These are phyloP conservation scores for Taxillus chinensis DNA, from an alignment of 164 flowering plant species.

Conservation along the genomic window DNA sequence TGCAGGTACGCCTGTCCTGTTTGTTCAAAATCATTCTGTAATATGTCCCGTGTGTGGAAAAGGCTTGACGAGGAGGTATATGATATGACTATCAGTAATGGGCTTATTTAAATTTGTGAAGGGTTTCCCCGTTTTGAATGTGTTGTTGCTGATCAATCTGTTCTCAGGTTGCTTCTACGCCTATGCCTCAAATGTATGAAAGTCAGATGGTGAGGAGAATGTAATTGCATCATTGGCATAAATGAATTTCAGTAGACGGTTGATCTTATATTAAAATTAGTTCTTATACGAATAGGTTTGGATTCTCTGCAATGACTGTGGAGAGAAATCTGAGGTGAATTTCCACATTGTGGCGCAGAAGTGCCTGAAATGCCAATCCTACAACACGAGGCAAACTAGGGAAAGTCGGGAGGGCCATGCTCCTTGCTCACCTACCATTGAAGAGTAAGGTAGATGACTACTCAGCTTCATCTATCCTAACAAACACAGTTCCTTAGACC, in stretches of 20 bases:
- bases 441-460: not conserved
- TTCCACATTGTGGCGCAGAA: not conserved
- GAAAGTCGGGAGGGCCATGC: not conserved
- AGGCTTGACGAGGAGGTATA: not conserved
- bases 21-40: not conserved
- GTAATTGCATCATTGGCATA: not conserved
- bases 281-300: not conserved
- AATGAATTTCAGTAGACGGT: too few species aligned
- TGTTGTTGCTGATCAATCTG: not conserved
- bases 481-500: too few species aligned
- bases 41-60: not conserved
- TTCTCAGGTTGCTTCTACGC: not conserved
- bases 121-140: not conserved
- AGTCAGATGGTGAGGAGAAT: not conserved
- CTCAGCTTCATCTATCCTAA: too few species aligned
- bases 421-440: not conserved
- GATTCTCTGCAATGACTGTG: conserved; percentile 1
- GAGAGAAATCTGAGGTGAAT: not conserved
- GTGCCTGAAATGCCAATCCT: not conserved
- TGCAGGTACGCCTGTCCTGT: not conserved
- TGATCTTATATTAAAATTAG: not conserved
- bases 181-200: not conserved
- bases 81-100: not conserved
- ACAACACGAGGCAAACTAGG: not conserved
- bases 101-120: not conserved